These are phyloP conservation scores for Pythium vanterpoolii DNA, from an alignment of 352 stramenopile species.

Conservation along the genomic window DNA sequence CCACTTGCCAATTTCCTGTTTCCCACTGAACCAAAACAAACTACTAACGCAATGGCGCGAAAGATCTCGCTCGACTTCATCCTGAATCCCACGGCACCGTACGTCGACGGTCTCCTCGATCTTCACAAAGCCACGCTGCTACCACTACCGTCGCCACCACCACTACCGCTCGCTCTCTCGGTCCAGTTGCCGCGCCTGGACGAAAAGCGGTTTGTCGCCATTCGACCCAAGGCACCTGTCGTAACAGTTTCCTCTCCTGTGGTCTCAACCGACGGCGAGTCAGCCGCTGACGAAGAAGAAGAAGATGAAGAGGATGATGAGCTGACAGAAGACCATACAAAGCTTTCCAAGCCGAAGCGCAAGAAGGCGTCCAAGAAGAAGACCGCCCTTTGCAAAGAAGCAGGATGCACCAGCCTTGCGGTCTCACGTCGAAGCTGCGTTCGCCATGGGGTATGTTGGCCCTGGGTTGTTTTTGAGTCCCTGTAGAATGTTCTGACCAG, in stretches of 20 bases:
- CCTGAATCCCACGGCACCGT: constrained; percentile 15
- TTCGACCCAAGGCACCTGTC: constrained; percentile 8
- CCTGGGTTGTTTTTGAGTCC: too few species aligned
- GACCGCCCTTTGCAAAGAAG: constrained; percentile 35
- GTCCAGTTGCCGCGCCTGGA: constrained; percentile 2
- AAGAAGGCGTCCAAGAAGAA: constrained; percentile 34
- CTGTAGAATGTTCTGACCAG: too few species aligned
- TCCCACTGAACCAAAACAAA: neutral
- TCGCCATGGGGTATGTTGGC: constrained; percentile 36
- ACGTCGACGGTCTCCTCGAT: constrained; percentile 11
- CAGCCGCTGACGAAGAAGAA: constrained; percentile 9
- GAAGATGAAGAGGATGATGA: constrained; percentile 9
- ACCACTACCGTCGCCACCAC: neutral
- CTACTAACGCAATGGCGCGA: constrained; percentile 4
- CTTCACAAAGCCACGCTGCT: constrained; percentile 12
- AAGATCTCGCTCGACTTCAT: constrained; percentile 24
- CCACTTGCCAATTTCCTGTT: constrained; percentile 5
- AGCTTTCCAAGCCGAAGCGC: constrained; percentile 10
- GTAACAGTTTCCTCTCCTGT: neutral
- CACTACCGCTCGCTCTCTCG: neutral
- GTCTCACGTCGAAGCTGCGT: constrained; percentile 51
- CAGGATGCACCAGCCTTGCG: constrained; percentile 56
- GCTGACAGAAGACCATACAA: neutral
- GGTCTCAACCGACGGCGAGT: constrained; percentile 14
- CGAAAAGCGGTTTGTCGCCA: constrained; percentile 22